A percentile compares a stretch with the other conserved stretches of the same genome.
These are phyloP conservation scores for Zalaria sp. DNA, from an alignment of 2,329 filamentous ascomycete genomes.

Conservation along the genomic window DNA sequence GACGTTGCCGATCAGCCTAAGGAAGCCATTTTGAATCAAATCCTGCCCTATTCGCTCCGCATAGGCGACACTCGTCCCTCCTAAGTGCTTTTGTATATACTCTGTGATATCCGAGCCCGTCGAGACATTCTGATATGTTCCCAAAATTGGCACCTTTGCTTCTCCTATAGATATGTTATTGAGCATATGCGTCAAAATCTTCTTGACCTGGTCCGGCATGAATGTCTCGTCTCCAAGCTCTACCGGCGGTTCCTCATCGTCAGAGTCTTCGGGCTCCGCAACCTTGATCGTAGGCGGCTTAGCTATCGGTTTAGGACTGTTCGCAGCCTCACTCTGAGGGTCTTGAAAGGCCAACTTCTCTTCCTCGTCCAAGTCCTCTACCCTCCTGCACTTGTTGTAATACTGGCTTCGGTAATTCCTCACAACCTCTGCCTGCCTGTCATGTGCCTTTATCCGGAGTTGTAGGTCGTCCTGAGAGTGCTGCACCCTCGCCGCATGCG, in stretches of 20 bases:
- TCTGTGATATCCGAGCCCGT: constrained; percentile 87
- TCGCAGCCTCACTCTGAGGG: constrained; percentile 40
- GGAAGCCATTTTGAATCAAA: constrained; percentile 68
- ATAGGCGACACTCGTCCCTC: constrained; percentile 70
- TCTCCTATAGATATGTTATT: constrained; percentile 77
- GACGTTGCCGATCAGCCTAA: constrained; percentile 85
- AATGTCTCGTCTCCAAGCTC: constrained; percentile 89
- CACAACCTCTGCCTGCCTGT: constrained; percentile 77
- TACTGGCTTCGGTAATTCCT: constrained; percentile 92
- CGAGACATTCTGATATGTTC: constrained; percentile 87
- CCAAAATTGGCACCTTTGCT: constrained; percentile 87
- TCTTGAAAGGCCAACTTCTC: constrained; percentile 96
- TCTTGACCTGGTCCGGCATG: constrained; percentile 74
- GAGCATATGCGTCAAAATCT: constrained; percentile 74
- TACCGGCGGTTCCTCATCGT: constrained; percentile 63
- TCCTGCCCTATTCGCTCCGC: constrained; percentile 94
- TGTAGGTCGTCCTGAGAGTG: constrained; percentile 93
- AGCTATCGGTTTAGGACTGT: constrained; percentile 37
- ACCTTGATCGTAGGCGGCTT: constrained; percentile 79
- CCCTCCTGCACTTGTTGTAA: constrained; percentile 95
- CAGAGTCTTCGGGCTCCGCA: constrained; percentile 46
- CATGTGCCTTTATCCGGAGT: constrained; percentile 76
- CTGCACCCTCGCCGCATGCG: constrained; percentile 80
- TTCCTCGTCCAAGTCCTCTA: constrained; percentile 95
- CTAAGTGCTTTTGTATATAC: constrained; percentile 82